phyloP scores from a whole-genome alignment of 75 land plant species.

The Larix kaempferi region DNA sequence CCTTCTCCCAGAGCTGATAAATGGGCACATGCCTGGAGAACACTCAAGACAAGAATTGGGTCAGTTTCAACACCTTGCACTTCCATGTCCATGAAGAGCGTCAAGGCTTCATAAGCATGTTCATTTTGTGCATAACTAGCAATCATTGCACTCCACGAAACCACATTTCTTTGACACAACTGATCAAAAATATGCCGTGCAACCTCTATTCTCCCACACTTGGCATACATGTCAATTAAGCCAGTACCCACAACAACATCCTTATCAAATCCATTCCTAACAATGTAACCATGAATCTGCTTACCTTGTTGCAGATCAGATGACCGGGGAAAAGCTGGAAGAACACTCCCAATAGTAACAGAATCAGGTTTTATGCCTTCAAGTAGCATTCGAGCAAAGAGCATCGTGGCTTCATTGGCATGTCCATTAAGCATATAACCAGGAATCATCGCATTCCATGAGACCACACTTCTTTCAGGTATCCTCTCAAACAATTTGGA shows the following conservation, averaged over 20 bases:
- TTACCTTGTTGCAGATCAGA: constrained; percentile 18
- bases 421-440: constrained; percentile 39
- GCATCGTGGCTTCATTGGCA: constrained; percentile 11
- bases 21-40: constrained; percentile 20
- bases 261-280: constrained; percentile 2
- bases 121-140: constrained; percentile 17
- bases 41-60: constrained; percentile 12
- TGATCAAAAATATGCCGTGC: constrained; percentile 21
- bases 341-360: constrained; percentile 46
- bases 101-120: constrained; percentile 7
- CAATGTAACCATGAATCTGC: constrained; percentile 29
- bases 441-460: constrained; percentile 45
- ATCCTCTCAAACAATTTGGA: constrained; percentile 22
- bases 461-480: constrained; percentile 27
- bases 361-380: constrained; percentile 24
- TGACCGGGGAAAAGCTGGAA: constrained; percentile 23
- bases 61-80: constrained; percentile 11
- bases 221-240: constrained; percentile 37
- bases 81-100: constrained; percentile 8
- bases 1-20: constrained; percentile 14
- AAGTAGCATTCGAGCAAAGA: constrained; percentile 30
- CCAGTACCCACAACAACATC: constrained; percentile 18
- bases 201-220: constrained; percentile 18
- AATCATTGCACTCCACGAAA: constrained; percentile 7
- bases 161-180: neutral